These are phyloP conservation scores for Fragilariopsis cylindrus DNA, from an alignment of 108 stramenopile genomes.

Conservation along the genomic window DNA sequence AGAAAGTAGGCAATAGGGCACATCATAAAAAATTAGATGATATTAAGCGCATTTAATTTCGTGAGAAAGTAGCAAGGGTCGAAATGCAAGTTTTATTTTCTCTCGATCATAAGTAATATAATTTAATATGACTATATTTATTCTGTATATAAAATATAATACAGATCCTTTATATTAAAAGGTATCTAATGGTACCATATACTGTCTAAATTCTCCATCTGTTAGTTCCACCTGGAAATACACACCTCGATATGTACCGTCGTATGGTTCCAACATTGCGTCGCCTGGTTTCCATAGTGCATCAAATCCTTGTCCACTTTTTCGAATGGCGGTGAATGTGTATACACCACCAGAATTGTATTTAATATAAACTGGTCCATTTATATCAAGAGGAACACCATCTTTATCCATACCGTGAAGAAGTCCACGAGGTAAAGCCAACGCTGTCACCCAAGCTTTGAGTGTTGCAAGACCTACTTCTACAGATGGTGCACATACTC, in stretches of 20 bases:
- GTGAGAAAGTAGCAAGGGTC: too few species aligned
- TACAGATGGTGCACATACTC: conserved; percentile 75
- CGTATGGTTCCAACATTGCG: conserved; percentile 80
- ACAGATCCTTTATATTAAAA: conserved; percentile 10
- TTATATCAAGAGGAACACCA: conserved; percentile 70
- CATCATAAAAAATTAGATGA: too few species aligned
- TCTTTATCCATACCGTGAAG: conserved; percentile 87
- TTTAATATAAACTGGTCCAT: conserved; percentile 81
- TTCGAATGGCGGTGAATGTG: conserved; percentile 75
- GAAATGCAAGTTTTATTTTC: too few species aligned
- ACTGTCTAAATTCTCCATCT: conserved; percentile 84
- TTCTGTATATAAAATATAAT: too few species aligned
- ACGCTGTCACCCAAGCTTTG: conserved; percentile 69
- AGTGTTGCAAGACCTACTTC: conserved; percentile 66
- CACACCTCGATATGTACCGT: conserved; percentile 84
- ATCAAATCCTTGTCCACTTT: conserved; percentile 75
- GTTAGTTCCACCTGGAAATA: conserved; percentile 84
- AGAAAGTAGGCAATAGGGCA: too few species aligned
- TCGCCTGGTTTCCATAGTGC: conserved; percentile 88
- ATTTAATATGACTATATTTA: too few species aligned
- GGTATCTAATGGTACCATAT: conserved; percentile 47
- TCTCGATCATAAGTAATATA: too few species aligned
- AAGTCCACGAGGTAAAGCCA: conserved; percentile 72
- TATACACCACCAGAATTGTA: conserved; percentile 83
- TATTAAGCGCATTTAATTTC: too few species aligned